These are phyloP conservation scores for Pythium insidiosum DNA, from an alignment of 352 stramenopile species.

Conservation along the genomic window DNA sequence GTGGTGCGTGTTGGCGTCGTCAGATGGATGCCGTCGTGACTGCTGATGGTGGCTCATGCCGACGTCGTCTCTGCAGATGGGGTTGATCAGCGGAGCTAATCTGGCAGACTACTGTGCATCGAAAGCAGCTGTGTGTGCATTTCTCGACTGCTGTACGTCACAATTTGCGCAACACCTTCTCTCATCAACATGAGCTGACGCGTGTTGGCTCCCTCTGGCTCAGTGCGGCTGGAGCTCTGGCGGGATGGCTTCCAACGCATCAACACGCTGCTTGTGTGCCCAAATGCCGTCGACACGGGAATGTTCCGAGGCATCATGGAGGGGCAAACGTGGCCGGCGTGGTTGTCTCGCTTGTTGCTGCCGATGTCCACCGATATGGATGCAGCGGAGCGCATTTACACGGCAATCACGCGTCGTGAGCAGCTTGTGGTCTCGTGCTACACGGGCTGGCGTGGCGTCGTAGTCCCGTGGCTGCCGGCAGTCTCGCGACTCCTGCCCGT, in stretches of 20 bases:
- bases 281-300: constrained; percentile 56
- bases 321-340: constrained; percentile 26
- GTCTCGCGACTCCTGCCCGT: constrained; percentile 52
- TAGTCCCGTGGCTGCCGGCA: constrained; percentile 39
- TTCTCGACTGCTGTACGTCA: constrained; percentile 57
- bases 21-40: too few species aligned
- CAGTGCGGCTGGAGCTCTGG: constrained; percentile 74
- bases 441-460: constrained; percentile 35
- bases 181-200: too few species aligned
- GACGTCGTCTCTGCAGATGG: constrained; percentile 57
- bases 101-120: constrained; percentile 72
- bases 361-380: constrained; percentile 38
- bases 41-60: too few species aligned
- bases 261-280: constrained; percentile 67
- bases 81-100: constrained; percentile 46
- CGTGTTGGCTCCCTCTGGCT: too few species aligned
- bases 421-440: constrained; percentile 65
- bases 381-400: constrained; percentile 43
- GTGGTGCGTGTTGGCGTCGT: too few species aligned
- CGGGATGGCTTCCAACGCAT: constrained; percentile 43
- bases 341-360: constrained; percentile 30
- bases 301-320: constrained; percentile 67
- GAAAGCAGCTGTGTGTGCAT: constrained; percentile 67
- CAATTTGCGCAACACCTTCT: neutral
- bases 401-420: constrained; percentile 40